Percentiles rank a stretch among this genome's conserved stretches.
Evolutionary conservation across 345 rosid genomes (phyloP).

Genomic region (Camelina sativa): DNA sequence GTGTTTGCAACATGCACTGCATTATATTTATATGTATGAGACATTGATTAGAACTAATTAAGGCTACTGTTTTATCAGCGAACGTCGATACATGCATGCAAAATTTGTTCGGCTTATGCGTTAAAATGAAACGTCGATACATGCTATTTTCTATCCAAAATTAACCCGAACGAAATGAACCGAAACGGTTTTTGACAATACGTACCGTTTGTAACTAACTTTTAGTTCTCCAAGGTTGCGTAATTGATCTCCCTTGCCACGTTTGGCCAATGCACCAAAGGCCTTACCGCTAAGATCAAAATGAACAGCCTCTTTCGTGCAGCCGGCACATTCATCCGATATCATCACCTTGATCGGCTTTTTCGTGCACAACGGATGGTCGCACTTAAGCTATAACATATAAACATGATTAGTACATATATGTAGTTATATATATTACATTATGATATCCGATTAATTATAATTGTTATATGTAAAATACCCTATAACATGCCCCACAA

Average conservation of each 20-base stretch:
- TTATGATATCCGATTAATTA: neutral
- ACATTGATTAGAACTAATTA: neutral
- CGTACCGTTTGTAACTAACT: conserved; percentile 63
- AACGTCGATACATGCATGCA: neutral
- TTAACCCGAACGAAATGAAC: neutral
- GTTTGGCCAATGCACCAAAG: conserved; percentile 74
- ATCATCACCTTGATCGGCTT: conserved; percentile 66
- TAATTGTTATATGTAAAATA: conserved; percentile 19
- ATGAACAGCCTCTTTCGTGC: conserved; percentile 56
- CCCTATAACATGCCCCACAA: conserved; percentile 82
- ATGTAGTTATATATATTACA: neutral
- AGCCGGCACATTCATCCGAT: conserved; percentile 73
- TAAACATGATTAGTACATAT: neutral
- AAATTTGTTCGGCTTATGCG: too few relatives aligned
- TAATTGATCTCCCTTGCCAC: conserved; percentile 58
- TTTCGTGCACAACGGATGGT: conserved; percentile 64
- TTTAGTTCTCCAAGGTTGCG: conserved; percentile 64
- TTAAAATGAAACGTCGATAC: too few relatives aligned
- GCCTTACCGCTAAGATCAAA: conserved; percentile 81
- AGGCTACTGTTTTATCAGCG: neutral
- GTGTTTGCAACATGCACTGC: conserved; percentile 66
- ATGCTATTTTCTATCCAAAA: neutral
- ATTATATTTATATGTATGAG: neutral
- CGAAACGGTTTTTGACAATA: neutral
- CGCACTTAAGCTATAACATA: conserved; percentile 29